These are phyloP conservation scores for Fusarium gaditjirri DNA, from an alignment of 2,329 filamentous ascomycete genomes.

Conservation along the genomic window DNA sequence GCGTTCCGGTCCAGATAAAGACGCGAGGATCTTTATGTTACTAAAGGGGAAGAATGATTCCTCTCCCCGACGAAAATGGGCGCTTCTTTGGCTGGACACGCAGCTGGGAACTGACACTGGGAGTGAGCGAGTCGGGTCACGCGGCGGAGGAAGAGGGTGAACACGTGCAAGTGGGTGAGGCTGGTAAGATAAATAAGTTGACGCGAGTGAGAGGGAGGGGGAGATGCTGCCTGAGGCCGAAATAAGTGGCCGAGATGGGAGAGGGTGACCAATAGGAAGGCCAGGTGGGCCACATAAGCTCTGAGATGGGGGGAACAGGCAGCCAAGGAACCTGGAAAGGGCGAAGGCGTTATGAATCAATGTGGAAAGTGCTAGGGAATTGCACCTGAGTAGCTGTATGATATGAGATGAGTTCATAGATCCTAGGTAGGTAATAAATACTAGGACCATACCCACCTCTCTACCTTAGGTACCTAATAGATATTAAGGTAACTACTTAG, in stretches of 20 bases:
- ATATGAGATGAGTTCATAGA: neutral
- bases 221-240: constrained; percentile 39
- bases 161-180: constrained; percentile 55
- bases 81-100: constrained; percentile 21
- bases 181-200: constrained; percentile 50
- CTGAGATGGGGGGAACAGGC: constrained; percentile 22
- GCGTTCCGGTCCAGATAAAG: constrained; percentile 24
- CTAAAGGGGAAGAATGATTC: constrained; percentile 36
- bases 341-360: constrained; percentile 20
- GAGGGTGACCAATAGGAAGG: constrained; percentile 33
- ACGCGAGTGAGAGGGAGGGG: constrained; percentile 24
- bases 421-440: neutral
- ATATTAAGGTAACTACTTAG: too few species aligned
- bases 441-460: neutral
- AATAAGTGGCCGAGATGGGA: constrained; percentile 9
- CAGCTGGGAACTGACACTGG: constrained; percentile 35
- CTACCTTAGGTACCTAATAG: neutral
- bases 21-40: constrained; percentile 46
- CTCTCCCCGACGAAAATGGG: constrained; percentile 3
- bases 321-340: constrained; percentile 4
- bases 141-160: constrained; percentile 52
- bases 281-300: constrained; percentile 38
- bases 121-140: constrained; percentile 50
- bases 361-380: constrained; percentile 12
- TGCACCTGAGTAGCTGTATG: neutral